phyloP scores from a whole-genome alignment of 345 rosid species.

The Citrus glauca region DNA sequence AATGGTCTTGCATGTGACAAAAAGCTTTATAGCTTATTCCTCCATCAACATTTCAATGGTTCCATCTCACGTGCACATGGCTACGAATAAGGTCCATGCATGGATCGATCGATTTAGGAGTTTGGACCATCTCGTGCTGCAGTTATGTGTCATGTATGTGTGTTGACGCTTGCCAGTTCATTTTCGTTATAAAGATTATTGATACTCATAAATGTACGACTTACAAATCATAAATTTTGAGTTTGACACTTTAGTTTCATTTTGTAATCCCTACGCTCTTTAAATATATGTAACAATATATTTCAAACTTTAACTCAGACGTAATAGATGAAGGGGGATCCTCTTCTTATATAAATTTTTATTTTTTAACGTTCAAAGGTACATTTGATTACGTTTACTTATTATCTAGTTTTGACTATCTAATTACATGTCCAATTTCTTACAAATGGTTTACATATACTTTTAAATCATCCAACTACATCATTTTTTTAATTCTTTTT shows the following conservation, averaged over 20 bases:
- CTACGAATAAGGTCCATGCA: background rate
- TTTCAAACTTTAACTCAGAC: background rate
- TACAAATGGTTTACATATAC: background rate
- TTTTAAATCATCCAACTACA: background rate
- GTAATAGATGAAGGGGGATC: background rate
- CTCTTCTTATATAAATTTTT: no score
- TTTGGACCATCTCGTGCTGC: background rate
- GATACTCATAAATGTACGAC: background rate
- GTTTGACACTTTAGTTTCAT: background rate
- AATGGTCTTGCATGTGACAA: background rate
- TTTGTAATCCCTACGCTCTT: background rate
- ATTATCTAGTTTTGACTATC: no score
- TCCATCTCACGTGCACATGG: slow-evolving; percentile 1
- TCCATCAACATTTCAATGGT: background rate
- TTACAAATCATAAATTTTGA: background rate
- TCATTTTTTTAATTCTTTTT: background rate
- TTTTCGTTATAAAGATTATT: background rate
- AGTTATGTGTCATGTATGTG: background rate
- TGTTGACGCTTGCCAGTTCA: slow-evolving; percentile 2
- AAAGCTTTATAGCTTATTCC: background rate
- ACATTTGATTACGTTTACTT: no score
- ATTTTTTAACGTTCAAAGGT: no score
- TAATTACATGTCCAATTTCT: no score
- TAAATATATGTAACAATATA: background rate
- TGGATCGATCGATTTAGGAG: background rate